Conservation (phyloP, 331 rosid species). For the Acacia concinna region DNA sequence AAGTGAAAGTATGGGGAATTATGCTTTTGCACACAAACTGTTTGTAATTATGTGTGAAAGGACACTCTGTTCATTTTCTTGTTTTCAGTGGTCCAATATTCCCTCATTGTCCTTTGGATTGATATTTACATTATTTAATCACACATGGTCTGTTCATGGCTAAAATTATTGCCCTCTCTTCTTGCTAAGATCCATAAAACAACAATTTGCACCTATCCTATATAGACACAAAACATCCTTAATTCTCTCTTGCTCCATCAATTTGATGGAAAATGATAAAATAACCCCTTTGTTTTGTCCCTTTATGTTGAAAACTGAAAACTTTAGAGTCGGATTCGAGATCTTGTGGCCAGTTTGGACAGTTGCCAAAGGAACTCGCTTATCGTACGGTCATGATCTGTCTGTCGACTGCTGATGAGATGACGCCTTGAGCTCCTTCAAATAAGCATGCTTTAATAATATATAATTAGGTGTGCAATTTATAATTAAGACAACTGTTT, state of each 20-base stretch:
- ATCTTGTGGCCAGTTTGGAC: conserved; percentile 43
- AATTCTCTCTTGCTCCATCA: conserved; percentile 32
- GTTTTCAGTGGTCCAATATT: conserved; percentile 31
- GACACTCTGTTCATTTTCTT: background rate
- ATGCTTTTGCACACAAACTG: background rate
- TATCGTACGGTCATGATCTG: conserved; percentile 57
- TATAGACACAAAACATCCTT: conserved; percentile 29
- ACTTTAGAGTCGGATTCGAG: conserved; percentile 32
- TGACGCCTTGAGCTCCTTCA: conserved; percentile 29
- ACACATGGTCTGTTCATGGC: conserved; percentile 43
- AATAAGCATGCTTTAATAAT: conserved; percentile 17
- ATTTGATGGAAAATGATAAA: background rate
- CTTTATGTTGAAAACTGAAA: conserved; percentile 11
- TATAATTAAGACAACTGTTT: conserved; percentile 48
- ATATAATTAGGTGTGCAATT: background rate
- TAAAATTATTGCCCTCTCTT: conserved; percentile 44
- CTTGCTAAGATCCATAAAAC: conserved; percentile 26
- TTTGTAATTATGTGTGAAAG: background rate
- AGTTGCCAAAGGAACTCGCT: conserved; percentile 40
- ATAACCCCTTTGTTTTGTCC: conserved; percentile 24
- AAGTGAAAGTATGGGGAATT: background rate
- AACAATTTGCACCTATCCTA: conserved; percentile 17
- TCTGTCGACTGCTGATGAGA: conserved; percentile 51
- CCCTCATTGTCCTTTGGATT: conserved; percentile 17
- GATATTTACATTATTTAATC: background rate